These are phyloP conservation scores for Staphylotrichum tortipilum DNA, from an alignment of 495 filamentous ascomycete species.

Conservation along the genomic window DNA sequence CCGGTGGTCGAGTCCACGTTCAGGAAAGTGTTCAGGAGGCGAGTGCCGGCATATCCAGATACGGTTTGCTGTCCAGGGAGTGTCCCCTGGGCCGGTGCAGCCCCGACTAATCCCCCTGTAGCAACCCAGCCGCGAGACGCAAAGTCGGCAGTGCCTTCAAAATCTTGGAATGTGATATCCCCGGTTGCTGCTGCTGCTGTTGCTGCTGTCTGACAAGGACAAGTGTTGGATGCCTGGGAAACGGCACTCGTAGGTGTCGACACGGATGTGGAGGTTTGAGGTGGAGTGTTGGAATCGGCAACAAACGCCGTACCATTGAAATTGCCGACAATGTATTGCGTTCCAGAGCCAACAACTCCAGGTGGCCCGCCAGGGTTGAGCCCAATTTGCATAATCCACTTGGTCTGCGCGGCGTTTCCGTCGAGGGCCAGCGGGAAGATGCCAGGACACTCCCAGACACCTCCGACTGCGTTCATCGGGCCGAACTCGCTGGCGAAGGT, in stretches of 20 bases:
- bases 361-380: not conserved
- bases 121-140: constrained; percentile 1
- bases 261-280: not conserved
- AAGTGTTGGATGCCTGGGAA: not conserved
- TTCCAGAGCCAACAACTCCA: constrained; percentile 1
- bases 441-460: not conserved
- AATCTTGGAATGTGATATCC: not conserved
- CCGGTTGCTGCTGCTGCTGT: not conserved
- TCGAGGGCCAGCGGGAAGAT: constrained; percentile 1
- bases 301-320: not conserved
- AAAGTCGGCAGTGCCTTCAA: not conserved
- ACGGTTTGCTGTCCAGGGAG: not conserved
- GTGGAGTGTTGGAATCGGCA: not conserved
- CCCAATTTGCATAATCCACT: not conserved
- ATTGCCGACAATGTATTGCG: not conserved
- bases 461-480: not conserved
- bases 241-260: too few relatives aligned
- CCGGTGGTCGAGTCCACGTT: not conserved
- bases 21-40: not conserved
- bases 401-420: not conserved
- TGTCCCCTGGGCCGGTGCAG: not conserved
- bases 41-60: not conserved
- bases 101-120: not conserved
- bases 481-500: not conserved
- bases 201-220: not conserved